Evolutionary conservation across 83 land plant species (phyloP), one percentile per base, ranked within the genome.

Genomic region (Thuja plicata): DNA sequence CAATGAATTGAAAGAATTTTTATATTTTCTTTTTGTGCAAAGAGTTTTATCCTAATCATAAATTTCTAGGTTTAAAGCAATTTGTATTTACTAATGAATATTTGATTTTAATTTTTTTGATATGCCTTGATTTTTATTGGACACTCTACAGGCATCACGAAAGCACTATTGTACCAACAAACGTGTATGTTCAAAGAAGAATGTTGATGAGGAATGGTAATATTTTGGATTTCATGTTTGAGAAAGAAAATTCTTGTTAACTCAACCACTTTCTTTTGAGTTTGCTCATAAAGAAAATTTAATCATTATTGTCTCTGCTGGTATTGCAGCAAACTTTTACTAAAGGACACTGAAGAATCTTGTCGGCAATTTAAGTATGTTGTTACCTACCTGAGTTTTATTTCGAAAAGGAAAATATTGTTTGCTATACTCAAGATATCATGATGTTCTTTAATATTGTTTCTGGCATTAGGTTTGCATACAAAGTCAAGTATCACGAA

Each of bases 161-260:
- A 97, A 95, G 87, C 99, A 97, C 89, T 97, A 96, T 83, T 98
- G 99, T 92, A 98, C 97, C 52, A 98, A 97, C 62, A 85, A 91
- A 60, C 87, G 89, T 62, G 92, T 97, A 32, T 88, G 91, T 66
- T 89, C 91, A 77, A 93, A 92, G 41, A 93, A 92, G 40, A 97
- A 96, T 89, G 77, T 98, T n/a, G 99, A 98, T 92, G 99, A 97
- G 87, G 95, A 95, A 88, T 96, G 98, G 98, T 96, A 80, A 10
- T 54, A 0, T 71, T 55, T 27, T 91, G 35, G 48, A 70, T n/a
- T 35, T 83, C 74, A 84, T 83, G 55, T 30, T 83, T 30, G 11
- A 82, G 45, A 45, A 82, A 46, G 34, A 82, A 27, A 50, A 30
- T 32, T 11, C 8, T 84, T 50, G 60, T 24, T 52, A 84, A 84